These are phyloP conservation scores for Hymenotorrendiella dingleyae DNA, from an alignment of 2,329 filamentous ascomycete species.

Conservation along the genomic window DNA sequence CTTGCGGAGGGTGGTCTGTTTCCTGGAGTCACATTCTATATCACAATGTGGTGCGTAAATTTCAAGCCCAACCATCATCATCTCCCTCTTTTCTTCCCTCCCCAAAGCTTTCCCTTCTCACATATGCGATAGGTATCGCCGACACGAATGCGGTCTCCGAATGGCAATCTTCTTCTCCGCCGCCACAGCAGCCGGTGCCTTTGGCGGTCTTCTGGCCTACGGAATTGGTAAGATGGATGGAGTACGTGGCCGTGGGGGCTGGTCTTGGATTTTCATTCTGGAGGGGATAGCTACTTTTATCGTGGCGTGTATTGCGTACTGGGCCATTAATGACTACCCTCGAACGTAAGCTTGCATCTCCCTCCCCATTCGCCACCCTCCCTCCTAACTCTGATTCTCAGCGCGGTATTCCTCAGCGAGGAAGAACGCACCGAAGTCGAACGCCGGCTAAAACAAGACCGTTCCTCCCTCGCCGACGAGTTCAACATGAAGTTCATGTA, in stretches of 20 bases:
- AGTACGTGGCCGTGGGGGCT: conserved; percentile 53
- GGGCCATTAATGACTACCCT: conserved; percentile 55
- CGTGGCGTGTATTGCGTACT: conserved; percentile 40
- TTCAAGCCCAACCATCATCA: too few relatives aligned
- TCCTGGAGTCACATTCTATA: conserved; percentile 54
- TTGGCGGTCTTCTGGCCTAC: conserved; percentile 45
- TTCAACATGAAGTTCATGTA: conserved; percentile 49
- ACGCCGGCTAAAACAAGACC: conserved; percentile 61
- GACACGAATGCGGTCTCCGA: conserved; percentile 54
- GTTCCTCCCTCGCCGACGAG: conserved; percentile 62
- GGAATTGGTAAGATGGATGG: conserved; percentile 51
- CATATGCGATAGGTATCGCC: conserved; percentile 16
- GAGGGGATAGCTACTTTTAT: conserved; percentile 50
- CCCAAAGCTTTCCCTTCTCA: conserved; percentile 31
- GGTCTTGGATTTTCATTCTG: conserved; percentile 78
- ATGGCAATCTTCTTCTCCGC: conserved; percentile 58
- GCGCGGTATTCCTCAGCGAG: conserved; percentile 46
- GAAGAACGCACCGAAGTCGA: conserved; percentile 52
- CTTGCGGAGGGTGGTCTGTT: conserved; percentile 52
- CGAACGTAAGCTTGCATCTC: conserved; percentile 26
- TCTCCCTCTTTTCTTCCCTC: too few relatives aligned
- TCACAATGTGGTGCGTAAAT: conserved; percentile 46
- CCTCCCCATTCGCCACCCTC: neutral
- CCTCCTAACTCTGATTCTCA: conserved; percentile 25
- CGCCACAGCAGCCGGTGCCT: conserved; percentile 47